Evolutionary conservation across 2,329 filamentous ascomycete genomes (phyloP).

Genomic region (Capronia americana): DNA sequence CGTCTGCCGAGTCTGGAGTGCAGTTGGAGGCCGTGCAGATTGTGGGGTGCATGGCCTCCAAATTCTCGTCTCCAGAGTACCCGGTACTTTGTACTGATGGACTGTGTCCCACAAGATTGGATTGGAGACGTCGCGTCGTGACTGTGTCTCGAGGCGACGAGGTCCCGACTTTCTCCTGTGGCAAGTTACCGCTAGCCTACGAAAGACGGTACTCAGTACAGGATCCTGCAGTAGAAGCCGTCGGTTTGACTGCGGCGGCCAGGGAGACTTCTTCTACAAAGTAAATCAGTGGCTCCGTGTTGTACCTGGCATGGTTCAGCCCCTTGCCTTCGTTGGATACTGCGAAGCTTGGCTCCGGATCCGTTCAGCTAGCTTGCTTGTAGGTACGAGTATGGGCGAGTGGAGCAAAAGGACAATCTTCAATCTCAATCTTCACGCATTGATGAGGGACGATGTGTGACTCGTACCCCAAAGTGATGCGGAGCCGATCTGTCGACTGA

Average conservation of each 20-base stretch:
- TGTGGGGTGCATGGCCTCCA: constrained; percentile 2
- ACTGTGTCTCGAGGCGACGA: background rate
- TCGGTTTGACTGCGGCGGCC: no score
- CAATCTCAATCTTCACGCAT: background rate
- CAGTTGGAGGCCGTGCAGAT: background rate
- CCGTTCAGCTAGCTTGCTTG: background rate
- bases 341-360: background rate
- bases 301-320: no score
- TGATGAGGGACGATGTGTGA: background rate
- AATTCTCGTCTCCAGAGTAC: background rate
- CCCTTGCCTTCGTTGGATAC: background rate
- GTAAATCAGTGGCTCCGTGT: no score
- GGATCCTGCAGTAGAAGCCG: no score
- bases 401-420: constrained; percentile 3
- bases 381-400: background rate
- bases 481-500: background rate
- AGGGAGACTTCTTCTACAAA: no score
- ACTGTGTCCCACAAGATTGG: background rate
- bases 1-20: constrained; percentile 5
- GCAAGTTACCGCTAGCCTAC: background rate
- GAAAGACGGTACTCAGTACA: background rate
- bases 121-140: background rate
- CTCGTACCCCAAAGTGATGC: background rate
- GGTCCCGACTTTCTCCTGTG: background rate
- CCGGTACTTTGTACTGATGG: background rate